Percentiles rank a stretch among this genome's conserved stretches.
phyloP scores from a whole-genome alignment of 1,284 basidiomycete genomes.

The Sporisorium graminicola region DNA sequence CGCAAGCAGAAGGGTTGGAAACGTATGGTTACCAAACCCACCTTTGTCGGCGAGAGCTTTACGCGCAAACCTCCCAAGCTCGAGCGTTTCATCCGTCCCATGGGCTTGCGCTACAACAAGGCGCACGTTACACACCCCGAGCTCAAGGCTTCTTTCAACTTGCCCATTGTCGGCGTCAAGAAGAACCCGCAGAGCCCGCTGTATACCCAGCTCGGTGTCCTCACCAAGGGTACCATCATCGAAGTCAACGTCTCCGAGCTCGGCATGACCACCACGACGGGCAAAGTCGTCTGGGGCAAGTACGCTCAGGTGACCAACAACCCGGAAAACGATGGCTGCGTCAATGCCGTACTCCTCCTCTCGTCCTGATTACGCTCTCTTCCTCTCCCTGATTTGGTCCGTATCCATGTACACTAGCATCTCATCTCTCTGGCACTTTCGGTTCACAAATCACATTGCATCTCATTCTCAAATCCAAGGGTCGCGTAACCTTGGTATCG shows the following conservation, averaged over 20 bases:
- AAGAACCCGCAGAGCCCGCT: constrained; percentile 99
- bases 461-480: background rate
- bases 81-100: constrained; percentile 97
- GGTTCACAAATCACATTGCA: constrained; percentile 4
- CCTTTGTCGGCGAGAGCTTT: constrained; percentile 97
- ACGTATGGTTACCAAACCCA: constrained; percentile 99
- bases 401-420: constrained; percentile 42
- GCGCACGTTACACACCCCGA: constrained; percentile 99
- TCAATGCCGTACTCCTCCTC: constrained; percentile 64
- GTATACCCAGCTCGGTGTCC: constrained; percentile 87
- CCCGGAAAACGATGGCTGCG: constrained; percentile 67
- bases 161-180: constrained; percentile 97
- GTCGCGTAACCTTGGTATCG: background rate
- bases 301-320: constrained; percentile 87
- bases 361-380: constrained; percentile 36
- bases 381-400: constrained; percentile 1
- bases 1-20: constrained; percentile 98
- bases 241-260: constrained; percentile 84
- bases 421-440: constrained; percentile 5
- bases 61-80: constrained; percentile 99
- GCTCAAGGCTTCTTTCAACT: constrained; percentile 97
- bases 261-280: constrained; percentile 98
- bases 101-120: constrained; percentile 97
- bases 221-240: constrained; percentile 98
- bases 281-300: constrained; percentile 84